Evolutionary conservation across 139 green algal genomes (phyloP).

Genomic region (Diplosphaera chodatii): DNA sequence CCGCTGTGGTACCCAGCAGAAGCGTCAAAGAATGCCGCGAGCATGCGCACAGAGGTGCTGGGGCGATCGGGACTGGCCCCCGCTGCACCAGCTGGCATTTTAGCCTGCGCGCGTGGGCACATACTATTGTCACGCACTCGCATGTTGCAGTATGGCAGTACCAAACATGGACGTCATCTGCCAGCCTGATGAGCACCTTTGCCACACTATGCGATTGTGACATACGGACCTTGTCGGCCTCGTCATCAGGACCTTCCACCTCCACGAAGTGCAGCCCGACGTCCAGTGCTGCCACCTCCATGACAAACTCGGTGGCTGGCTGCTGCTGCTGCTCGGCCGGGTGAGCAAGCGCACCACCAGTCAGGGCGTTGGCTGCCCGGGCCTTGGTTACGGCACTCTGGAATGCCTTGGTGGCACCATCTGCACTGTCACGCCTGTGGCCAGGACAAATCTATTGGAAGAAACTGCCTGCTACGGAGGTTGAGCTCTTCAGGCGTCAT

Average conservation of each 20-base stretch:
- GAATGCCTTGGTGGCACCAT: too few species aligned
- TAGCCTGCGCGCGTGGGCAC: neutral
- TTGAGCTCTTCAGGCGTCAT: too few species aligned
- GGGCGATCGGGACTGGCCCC: neutral
- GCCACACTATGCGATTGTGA: too few species aligned
- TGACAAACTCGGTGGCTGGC: constrained; percentile 25
- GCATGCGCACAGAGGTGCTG: constrained; percentile 27
- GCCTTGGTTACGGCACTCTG: neutral
- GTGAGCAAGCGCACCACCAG: neutral
- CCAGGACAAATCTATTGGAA: too few species aligned
- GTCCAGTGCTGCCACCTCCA: constrained; percentile 36
- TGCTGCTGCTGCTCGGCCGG: neutral
- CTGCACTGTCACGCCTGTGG: too few species aligned
- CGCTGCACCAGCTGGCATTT: neutral
- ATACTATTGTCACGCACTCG: too few species aligned
- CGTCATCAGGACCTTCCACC: constrained; percentile 9
- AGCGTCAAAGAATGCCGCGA: constrained; percentile 38
- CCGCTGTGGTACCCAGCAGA: constrained; percentile 14
- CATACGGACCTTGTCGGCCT: neutral
- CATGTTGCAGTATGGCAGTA: too few species aligned
- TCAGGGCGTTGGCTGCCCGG: neutral
- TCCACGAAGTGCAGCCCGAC: constrained; percentile 51
- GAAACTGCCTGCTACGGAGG: neutral
- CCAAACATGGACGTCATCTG: too few species aligned
- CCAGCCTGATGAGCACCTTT: too few species aligned